These are phyloP conservation scores for Mortierella sp. DNA, from an alignment of 371 early-diverging fungal species.

Conservation along the genomic window DNA sequence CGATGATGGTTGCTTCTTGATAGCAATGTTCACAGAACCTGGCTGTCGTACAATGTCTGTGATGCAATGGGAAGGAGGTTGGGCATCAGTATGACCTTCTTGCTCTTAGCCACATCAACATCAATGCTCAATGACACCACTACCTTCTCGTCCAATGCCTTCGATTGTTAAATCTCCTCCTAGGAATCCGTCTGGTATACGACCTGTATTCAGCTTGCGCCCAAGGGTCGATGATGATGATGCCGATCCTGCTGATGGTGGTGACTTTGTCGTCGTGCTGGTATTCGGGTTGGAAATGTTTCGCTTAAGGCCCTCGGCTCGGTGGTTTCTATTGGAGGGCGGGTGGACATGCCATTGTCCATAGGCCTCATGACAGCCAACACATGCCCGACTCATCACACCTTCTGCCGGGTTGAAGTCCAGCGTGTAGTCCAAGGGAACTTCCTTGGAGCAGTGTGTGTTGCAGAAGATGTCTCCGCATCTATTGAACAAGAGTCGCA, in stretches of 20 bases:
- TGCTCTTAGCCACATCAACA: no score
- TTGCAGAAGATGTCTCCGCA: constrained; percentile 52
- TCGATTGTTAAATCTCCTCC: constrained; percentile 17
- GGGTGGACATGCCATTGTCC: constrained; percentile 35
- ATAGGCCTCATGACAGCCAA: constrained; percentile 37
- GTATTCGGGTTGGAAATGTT: not conserved
- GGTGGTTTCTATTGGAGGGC: constrained; percentile 10
- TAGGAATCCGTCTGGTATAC: constrained; percentile 34
- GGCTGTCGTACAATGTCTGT: constrained; percentile 23
- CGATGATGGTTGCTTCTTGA: constrained; percentile 32
- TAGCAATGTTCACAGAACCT: constrained; percentile 36
- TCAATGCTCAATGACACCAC: no score
- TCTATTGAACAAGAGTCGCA: constrained; percentile 7
- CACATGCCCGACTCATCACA: constrained; percentile 31
- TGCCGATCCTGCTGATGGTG: not conserved
- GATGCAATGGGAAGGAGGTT: not conserved
- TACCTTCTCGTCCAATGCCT: constrained; percentile 44
- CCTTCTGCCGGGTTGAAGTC: constrained; percentile 40
- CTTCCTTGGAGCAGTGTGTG: constrained; percentile 39
- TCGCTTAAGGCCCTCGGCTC: not conserved
- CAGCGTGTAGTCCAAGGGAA: constrained; percentile 33
- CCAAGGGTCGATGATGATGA: not conserved
- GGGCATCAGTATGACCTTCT: no score
- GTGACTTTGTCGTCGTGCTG: not conserved
- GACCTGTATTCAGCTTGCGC: constrained; percentile 23